Base-by-base conservation (phyloP, 2,329 filamentous ascomycete species). In the Trichoderma brevicompactum region DNA sequence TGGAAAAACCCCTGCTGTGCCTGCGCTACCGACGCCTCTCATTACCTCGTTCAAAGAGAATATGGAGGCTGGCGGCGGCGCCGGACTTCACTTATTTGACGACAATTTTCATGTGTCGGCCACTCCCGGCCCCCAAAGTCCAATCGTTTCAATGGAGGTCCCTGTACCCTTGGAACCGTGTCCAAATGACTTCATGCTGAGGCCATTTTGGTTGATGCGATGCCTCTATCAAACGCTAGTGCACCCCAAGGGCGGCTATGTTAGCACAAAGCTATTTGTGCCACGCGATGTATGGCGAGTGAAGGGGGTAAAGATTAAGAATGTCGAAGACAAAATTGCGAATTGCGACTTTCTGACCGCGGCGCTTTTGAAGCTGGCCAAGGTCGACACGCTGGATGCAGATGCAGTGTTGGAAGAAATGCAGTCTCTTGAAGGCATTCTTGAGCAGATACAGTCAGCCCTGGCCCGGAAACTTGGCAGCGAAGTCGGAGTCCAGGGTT, bases 201-300 rank as follows among this genome's bases (percentile, higher is more conserved):
- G 95, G 19, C 96, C 95, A 2, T 99, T 97, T 77, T 99, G 95
- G 95, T 83, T 99, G 50, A 97, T 99, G 92, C 89, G 95, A 63
- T 94, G 91, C 68, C 83, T 99, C 32, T 96, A 95, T 74, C 92
- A 97, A 75, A 97, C 94, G 0, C 87, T 99, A 50, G 90, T 89
- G 17, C 94, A 99, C 73, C 92, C 94, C 2, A 88, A 92, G 28
- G 95, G 95, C 43, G 95, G 94, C 15, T 99, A 97, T 74, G 75
- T 99, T 19, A 96, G 94, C 61, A 94, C 89, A 23, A 94, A 93
- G 72, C 84, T 99, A 0, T 99, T 99, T 74, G 86, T 99, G 5
- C 94, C 95, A 6, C 87, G 92, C 59, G 94, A 98, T 74, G 92
- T 95, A 3, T 99, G 95, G 95, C 87, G 89, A 64, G 94, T 97